These are phyloP conservation scores for Fusarium kyushuense DNA, from an alignment of 2,329 filamentous ascomycete species.

Conservation along the genomic window DNA sequence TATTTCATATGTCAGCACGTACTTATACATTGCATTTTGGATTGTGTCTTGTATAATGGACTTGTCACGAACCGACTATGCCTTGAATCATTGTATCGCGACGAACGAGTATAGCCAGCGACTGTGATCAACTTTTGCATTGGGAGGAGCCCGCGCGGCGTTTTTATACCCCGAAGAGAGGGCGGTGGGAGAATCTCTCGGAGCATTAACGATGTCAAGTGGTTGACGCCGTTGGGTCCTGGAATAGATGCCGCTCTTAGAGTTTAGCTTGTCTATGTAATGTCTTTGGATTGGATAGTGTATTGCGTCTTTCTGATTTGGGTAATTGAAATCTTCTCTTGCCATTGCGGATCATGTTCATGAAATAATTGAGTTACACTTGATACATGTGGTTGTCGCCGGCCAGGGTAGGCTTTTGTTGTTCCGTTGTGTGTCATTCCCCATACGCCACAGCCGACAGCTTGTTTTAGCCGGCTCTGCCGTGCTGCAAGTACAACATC, in stretches of 20 bases:
- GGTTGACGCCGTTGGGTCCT: slow-evolving; percentile 28
- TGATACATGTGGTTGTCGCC: background rate
- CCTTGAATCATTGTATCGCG: slow-evolving; percentile 25
- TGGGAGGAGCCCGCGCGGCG: slow-evolving; percentile 31
- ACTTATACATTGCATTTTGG: slow-evolving; percentile 38
- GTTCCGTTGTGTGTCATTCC: slow-evolving; percentile 7
- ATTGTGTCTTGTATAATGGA: slow-evolving; percentile 28
- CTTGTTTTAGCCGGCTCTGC: background rate
- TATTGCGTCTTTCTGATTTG: slow-evolving; percentile 38
- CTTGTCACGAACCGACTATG: slow-evolving; percentile 22
- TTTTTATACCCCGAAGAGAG: slow-evolving; percentile 39
- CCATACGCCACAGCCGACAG: slow-evolving; percentile 21
- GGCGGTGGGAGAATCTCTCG: slow-evolving; percentile 32
- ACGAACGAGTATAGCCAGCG: slow-evolving; percentile 34
- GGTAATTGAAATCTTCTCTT: slow-evolving; percentile 10
- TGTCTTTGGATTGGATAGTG: slow-evolving; percentile 45
- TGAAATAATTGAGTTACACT: background rate
- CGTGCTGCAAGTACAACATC: background rate
- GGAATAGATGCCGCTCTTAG: slow-evolving; percentile 24
- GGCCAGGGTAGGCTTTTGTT: slow-evolving; percentile 10
- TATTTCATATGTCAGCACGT: slow-evolving; percentile 41
- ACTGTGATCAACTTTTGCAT: slow-evolving; percentile 32
- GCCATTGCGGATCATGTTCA: too few species aligned
- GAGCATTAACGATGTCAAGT: slow-evolving; percentile 27
- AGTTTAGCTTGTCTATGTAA: slow-evolving; percentile 43